Percentiles rank a stretch among this genome's conserved stretches.
Conservation (phyloP, 2,329 filamentous ascomycete genomes). For the Bipolaris bicolor region DNA sequence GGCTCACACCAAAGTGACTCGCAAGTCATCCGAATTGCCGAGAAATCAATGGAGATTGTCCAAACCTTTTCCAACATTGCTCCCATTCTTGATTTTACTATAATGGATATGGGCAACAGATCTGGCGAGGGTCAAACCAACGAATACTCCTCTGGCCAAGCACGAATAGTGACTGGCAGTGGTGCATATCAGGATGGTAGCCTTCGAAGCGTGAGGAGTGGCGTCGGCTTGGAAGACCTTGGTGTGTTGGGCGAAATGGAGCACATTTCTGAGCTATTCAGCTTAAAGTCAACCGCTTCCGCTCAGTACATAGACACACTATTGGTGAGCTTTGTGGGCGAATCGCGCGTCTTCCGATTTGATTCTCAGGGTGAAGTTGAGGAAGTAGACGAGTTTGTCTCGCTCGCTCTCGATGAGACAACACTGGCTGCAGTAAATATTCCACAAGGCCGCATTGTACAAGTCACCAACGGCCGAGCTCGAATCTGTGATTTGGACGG, state of each 20-base stretch:
- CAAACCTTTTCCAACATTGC: conserved; percentile 85
- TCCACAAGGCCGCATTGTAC: conserved; percentile 68
- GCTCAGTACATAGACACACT: conserved; percentile 69
- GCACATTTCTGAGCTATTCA: conserved; percentile 75
- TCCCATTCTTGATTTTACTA: conserved; percentile 88
- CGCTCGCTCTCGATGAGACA: conserved; percentile 70
- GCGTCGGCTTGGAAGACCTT: conserved; percentile 87
- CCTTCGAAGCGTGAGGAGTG: conserved; percentile 87
- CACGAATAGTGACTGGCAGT: conserved; percentile 89
- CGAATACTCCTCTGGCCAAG: conserved; percentile 93
- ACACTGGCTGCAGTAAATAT: conserved; percentile 76
- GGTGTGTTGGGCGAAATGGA: conserved; percentile 81
- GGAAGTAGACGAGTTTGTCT: conserved; percentile 78
- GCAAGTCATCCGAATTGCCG: conserved; percentile 72
- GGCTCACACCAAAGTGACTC: conserved; percentile 94
- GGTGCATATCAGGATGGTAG: conserved; percentile 89
- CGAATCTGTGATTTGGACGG: conserved; percentile 67
- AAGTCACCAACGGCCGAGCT: conserved; percentile 72
- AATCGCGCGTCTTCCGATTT: conserved; percentile 84
- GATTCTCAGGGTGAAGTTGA: conserved; percentile 77
- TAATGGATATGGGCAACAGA: conserved; percentile 94
- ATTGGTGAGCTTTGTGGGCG: conserved; percentile 78
- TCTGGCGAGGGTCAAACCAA: conserved; percentile 80
- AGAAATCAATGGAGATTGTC: conserved; percentile 68
- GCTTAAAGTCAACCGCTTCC: conserved; percentile 62